phyloP scores from a whole-genome alignment of 169 alveolate genomes.

The Plasmodium falciparum region DNA sequence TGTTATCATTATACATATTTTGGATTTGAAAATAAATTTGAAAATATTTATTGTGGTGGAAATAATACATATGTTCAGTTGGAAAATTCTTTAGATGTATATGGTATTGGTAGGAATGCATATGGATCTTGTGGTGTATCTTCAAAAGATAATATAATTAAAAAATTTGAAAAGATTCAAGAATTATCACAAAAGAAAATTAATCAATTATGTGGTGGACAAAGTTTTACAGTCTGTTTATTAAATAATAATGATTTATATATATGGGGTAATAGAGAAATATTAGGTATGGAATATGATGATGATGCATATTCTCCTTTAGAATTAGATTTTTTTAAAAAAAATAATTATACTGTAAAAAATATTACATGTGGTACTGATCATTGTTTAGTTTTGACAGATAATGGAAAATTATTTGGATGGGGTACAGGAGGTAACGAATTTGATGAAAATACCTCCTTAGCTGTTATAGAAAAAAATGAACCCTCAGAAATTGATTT shows the following conservation, averaged over 20 bases:
- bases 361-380: conserved; percentile 60
- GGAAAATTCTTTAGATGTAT: conserved; percentile 76
- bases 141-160: conserved; percentile 75
- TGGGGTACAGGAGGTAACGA: conserved; percentile 77
- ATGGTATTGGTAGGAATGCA: conserved; percentile 90
- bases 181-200: conserved; percentile 79
- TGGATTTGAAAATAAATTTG: conserved; percentile 73
- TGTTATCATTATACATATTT: conserved; percentile 76
- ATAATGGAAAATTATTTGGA: conserved; percentile 50
- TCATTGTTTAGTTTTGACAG: conserved; percentile 70
- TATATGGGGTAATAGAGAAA: conserved; percentile 88
- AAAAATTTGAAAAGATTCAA: conserved; percentile 75
- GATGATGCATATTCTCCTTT: conserved; percentile 59
- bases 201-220: conserved; percentile 87
- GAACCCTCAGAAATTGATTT: conserved; percentile 48
- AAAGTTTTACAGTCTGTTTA: conserved; percentile 86
- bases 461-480: conserved; percentile 32
- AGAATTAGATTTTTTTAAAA: conserved; percentile 31
- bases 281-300: conserved; percentile 76
- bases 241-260: conserved; percentile 83
- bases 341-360: conserved; percentile 20
- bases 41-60: conserved; percentile 84
- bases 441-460: conserved; percentile 29
- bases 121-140: conserved; percentile 88
- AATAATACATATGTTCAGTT: conserved; percentile 87